Percentiles rank a stretch among this genome's conserved stretches.
Evolutionary conservation across 1,139 yeast genomes (phyloP).

Genomic region (Diutina pseudorugosa): DNA sequence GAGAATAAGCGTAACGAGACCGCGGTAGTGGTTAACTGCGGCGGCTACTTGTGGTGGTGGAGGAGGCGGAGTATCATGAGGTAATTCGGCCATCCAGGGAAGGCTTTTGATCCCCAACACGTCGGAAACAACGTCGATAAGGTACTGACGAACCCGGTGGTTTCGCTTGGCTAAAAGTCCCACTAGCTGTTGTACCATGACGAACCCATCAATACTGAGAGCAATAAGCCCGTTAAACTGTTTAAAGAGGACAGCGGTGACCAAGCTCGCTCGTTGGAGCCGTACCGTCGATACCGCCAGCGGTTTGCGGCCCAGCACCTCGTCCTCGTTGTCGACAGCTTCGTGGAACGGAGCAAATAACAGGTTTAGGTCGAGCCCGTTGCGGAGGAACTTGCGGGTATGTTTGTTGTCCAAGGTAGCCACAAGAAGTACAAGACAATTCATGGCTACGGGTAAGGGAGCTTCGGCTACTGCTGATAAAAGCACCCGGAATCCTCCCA

Average conservation of each 20-base stretch:
- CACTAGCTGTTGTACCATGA: constrained; percentile 46
- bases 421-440: constrained; percentile 44
- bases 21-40: constrained; percentile 46
- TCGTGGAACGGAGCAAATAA: constrained; percentile 47
- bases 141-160: constrained; percentile 41
- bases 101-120: constrained; percentile 49
- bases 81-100: constrained; percentile 38
- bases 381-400: constrained; percentile 43
- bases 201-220: constrained; percentile 46
- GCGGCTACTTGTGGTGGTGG: constrained; percentile 7
- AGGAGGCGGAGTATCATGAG: neutral
- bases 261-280: constrained; percentile 2
- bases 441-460: constrained; percentile 42
- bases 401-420: constrained; percentile 49
- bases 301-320: constrained; percentile 6
- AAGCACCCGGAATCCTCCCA: constrained; percentile 55
- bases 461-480: constrained; percentile 53
- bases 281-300: constrained; percentile 24
- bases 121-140: constrained; percentile 64
- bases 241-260: neutral
- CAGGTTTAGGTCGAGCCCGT: constrained; percentile 53
- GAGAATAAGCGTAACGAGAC: constrained; percentile 40
- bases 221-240: constrained; percentile 45
- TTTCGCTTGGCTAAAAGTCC: constrained; percentile 51
- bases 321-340: constrained; percentile 9